Percentiles rank a stretch among this genome's conserved stretches.
Evolutionary conservation across 495 filamentous ascomycete genomes (phyloP).

Genomic region (Neurospora sp.): DNA sequence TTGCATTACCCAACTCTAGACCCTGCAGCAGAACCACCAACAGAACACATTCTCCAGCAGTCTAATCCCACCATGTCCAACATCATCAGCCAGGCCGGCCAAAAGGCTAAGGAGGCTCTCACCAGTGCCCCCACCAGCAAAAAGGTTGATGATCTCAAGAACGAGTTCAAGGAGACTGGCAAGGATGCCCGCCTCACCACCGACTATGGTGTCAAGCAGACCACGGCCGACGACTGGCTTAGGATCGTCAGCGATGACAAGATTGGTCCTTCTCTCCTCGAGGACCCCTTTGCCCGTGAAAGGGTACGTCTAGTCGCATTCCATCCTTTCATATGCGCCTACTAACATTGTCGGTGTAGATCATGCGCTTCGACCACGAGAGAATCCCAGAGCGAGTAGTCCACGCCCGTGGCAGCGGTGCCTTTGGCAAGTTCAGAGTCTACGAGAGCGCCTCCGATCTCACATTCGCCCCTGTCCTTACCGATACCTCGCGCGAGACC

Average conservation of each 20-base stretch:
- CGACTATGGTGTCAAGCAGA: constrained; percentile 68
- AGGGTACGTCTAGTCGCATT: constrained; percentile 40
- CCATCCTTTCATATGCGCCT: neutral
- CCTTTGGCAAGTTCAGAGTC: constrained; percentile 76
- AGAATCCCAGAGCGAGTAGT: constrained; percentile 84
- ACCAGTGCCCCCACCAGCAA: constrained; percentile 18
- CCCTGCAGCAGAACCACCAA: neutral
- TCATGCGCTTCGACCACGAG: constrained; percentile 76
- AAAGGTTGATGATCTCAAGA: constrained; percentile 32
- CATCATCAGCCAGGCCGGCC: constrained; percentile 13
- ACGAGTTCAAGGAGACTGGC: constrained; percentile 23
- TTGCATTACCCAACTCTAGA: neutral
- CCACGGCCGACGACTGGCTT: constrained; percentile 72
- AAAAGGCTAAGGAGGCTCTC: constrained; percentile 21
- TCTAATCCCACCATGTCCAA: constrained; percentile 2
- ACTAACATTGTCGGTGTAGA: constrained; percentile 31
- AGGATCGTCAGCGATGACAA: constrained; percentile 48
- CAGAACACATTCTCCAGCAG: neutral
- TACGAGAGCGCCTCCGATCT: constrained; percentile 60
- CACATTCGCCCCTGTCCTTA: constrained; percentile 61
- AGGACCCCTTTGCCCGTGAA: constrained; percentile 71
- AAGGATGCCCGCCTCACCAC: constrained; percentile 47
- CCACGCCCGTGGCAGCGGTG: constrained; percentile 73
- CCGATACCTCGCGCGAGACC: constrained; percentile 68
- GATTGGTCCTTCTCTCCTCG: constrained; percentile 65